A percentile compares a stretch with the other conserved stretches of the same genome.
Evolutionary conservation across 441 rosid genomes (phyloP).

Genomic region (Corymbia calophylla): DNA sequence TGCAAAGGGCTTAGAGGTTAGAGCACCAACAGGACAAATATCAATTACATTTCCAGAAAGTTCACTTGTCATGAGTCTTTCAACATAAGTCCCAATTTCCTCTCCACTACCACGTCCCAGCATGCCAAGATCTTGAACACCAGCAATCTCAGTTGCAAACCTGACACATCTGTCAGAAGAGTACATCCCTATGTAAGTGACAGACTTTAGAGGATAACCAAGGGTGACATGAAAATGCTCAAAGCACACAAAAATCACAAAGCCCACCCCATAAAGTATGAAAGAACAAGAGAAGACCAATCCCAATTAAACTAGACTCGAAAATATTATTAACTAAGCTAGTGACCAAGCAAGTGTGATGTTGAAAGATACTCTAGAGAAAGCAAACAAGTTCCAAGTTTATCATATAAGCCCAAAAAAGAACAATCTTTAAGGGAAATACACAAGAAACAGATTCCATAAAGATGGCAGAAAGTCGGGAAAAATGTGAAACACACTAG

Average conservation of each 20-base stretch:
- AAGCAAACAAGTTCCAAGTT: background rate
- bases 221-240: background rate
- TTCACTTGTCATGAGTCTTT: constrained; percentile 96
- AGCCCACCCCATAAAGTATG: background rate
- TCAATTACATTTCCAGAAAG: constrained; percentile 97
- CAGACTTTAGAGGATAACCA: background rate
- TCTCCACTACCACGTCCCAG: constrained; percentile 99
- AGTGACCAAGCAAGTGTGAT: background rate
- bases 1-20: constrained; percentile 96
- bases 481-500: background rate
- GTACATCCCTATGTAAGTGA: background rate
- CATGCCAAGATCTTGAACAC: constrained; percentile 95
- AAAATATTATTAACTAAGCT: background rate
- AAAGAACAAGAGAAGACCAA: background rate
- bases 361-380: background rate
- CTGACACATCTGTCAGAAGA: constrained; percentile 76
- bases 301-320: background rate
- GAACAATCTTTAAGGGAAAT: background rate
- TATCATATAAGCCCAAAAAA: background rate
- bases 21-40: constrained; percentile 98
- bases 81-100: constrained; percentile 97
- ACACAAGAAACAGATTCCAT: background rate
- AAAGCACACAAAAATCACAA: background rate
- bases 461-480: background rate
- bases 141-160: constrained; percentile 96